Evolutionary conservation across 805 yeast genomes (phyloP).

Genomic region (Candida dendrica): DNA sequence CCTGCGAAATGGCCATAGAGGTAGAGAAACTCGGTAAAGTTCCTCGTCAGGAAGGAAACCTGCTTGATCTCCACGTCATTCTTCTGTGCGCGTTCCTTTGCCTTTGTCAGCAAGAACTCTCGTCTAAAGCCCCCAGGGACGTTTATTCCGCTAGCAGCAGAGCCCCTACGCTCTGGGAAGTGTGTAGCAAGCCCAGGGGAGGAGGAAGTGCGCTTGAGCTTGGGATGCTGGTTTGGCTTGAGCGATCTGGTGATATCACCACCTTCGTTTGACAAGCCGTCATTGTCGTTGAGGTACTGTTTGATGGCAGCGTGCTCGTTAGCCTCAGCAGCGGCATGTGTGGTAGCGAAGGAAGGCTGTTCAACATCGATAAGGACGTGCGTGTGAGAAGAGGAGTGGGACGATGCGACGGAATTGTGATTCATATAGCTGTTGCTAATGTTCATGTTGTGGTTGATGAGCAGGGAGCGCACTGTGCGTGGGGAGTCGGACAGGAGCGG

Average conservation of each 20-base stretch:
- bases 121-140: slow-evolving; percentile 83
- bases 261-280: background rate
- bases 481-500: slow-evolving; percentile 5
- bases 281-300: background rate
- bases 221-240: background rate
- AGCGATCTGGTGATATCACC: background rate
- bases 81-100: slow-evolving; percentile 13
- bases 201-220: slow-evolving; percentile 11
- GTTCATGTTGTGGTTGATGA: background rate
- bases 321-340: background rate
- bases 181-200: slow-evolving; percentile 11
- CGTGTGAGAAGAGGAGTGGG: background rate
- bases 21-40: slow-evolving; percentile 70
- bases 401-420: background rate
- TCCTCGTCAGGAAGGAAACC: slow-evolving; percentile 52
- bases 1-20: slow-evolving; percentile 86
- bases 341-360: slow-evolving; percentile 11
- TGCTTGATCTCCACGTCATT: slow-evolving; percentile 22
- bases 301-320: background rate
- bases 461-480: background rate
- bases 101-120: slow-evolving; percentile 46
- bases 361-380: slow-evolving; percentile 11
- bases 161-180: slow-evolving; percentile 41
- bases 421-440: no score
- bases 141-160: slow-evolving; percentile 60